These are phyloP conservation scores for Periconia sp. DNA, from an alignment of 2,329 filamentous ascomycete species.

Conservation along the genomic window DNA sequence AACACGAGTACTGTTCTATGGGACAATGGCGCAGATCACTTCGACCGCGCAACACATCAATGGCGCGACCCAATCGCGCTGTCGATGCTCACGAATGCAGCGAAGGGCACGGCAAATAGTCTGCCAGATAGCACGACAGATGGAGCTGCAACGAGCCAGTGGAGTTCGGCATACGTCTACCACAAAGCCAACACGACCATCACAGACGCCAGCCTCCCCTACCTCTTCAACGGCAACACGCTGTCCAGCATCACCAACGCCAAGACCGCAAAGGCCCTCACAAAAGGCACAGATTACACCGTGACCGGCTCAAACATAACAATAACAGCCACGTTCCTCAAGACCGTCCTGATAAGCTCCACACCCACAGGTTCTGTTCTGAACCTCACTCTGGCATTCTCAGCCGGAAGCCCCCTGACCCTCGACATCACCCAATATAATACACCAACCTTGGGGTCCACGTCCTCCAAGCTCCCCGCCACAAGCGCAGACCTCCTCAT, in stretches of 20 bases:
- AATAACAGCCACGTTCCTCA: constrained; percentile 56
- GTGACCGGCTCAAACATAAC: constrained; percentile 53
- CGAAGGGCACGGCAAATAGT: constrained; percentile 54
- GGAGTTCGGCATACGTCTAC: constrained; percentile 62
- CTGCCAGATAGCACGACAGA: constrained; percentile 62
- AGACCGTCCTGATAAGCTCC: constrained; percentile 50
- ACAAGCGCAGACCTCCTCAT: constrained; percentile 53
- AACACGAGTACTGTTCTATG: constrained; percentile 61
- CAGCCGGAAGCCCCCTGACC: constrained; percentile 54
- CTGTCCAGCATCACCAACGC: constrained; percentile 47
- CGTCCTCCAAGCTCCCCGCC: constrained; percentile 38
- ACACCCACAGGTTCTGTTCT: constrained; percentile 54
- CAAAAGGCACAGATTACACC: constrained; percentile 54
- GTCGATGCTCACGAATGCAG: constrained; percentile 56
- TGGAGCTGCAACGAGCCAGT: constrained; percentile 51
- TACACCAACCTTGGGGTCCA: constrained; percentile 47
- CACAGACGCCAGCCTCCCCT: constrained; percentile 53
- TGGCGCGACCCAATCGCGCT: constrained; percentile 61
- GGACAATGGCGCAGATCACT: constrained; percentile 65
- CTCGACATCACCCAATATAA: constrained; percentile 62
- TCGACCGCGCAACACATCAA: constrained; percentile 55
- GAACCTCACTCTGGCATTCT: constrained; percentile 61
- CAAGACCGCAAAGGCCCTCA: constrained; percentile 45
- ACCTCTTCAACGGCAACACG: constrained; percentile 62
- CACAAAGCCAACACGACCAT: constrained; percentile 57